Conservation (phyloP, 169 alveolate genomes). For the Perkinsus marinus region DNA sequence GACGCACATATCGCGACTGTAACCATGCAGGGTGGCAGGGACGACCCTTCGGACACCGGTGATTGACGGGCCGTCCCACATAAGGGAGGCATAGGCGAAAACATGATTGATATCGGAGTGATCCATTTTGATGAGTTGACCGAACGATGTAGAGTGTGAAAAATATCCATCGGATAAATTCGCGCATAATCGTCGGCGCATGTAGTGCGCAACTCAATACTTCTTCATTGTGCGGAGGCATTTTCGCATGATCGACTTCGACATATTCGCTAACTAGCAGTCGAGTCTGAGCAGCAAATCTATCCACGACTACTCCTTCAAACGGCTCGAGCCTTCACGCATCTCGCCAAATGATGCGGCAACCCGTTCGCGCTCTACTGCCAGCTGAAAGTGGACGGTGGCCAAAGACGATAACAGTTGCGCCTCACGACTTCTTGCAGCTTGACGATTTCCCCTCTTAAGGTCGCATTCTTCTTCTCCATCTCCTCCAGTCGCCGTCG, state of each 20-base stretch:
- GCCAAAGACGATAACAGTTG: background rate
- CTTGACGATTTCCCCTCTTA: background rate
- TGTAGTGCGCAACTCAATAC: background rate
- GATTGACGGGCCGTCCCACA: background rate
- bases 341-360: background rate
- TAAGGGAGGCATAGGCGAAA: background rate
- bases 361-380: background rate
- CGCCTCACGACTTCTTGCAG: background rate
- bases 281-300: too few species aligned
- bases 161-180: background rate
- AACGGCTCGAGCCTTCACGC: too few species aligned
- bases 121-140: background rate
- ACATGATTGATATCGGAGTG: background rate
- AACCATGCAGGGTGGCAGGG: background rate
- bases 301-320: too few species aligned
- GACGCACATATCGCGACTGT: background rate
- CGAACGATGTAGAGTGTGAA: background rate
- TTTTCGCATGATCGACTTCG: background rate
- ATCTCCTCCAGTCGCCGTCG: background rate
- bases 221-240: background rate
- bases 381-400: background rate
- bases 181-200: background rate
- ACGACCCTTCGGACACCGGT: background rate
- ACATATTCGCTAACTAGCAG: background rate
- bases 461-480: background rate